Conservation (phyloP, 805 yeast species). For the Candida palmyrensis region DNA sequence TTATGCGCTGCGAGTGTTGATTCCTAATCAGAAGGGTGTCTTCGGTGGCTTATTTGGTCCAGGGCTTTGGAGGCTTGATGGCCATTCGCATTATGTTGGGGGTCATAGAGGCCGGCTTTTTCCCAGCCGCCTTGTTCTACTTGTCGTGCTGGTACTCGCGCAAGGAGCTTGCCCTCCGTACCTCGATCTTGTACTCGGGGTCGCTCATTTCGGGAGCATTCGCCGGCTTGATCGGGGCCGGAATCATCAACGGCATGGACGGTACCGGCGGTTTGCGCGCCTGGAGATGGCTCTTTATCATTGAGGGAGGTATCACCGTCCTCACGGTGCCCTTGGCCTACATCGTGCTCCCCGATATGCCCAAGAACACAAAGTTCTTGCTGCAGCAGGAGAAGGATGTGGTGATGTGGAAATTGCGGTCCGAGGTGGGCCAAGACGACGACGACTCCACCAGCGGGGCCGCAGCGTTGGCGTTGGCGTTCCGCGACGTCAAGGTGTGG, state of each 20-base stretch:
- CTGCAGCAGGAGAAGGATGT: slow-evolving; percentile 41
- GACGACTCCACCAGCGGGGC: slow-evolving; percentile 24
- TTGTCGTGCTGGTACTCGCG: slow-evolving; percentile 54
- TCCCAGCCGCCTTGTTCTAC: slow-evolving; percentile 43
- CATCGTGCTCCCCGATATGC: slow-evolving; percentile 48
- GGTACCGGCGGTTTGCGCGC: slow-evolving; percentile 36
- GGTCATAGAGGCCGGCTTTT: slow-evolving; percentile 42
- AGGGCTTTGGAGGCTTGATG: slow-evolving; percentile 38
- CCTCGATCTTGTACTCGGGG: slow-evolving; percentile 48
- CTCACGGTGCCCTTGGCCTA: slow-evolving; percentile 40
- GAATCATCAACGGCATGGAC: slow-evolving; percentile 41
- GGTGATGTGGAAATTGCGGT: slow-evolving; percentile 34
- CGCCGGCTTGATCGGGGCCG: slow-evolving; percentile 51
- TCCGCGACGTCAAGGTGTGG: slow-evolving; percentile 43
- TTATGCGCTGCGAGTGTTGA: too few species aligned
- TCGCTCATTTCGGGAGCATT: slow-evolving; percentile 50
- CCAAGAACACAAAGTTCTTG: slow-evolving; percentile 44
- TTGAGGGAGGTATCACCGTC: slow-evolving; percentile 53
- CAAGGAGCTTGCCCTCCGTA: slow-evolving; percentile 44
- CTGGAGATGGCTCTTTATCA: slow-evolving; percentile 55
- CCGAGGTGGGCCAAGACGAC: slow-evolving; percentile 38
- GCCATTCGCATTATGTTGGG: slow-evolving; percentile 46
- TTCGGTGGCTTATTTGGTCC: too few species aligned
- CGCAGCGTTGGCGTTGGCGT: slow-evolving; percentile 31
- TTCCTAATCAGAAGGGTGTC: too few species aligned